Conservation (phyloP, 768 basidiomycete species). For the Tricholoma terreum region DNA sequence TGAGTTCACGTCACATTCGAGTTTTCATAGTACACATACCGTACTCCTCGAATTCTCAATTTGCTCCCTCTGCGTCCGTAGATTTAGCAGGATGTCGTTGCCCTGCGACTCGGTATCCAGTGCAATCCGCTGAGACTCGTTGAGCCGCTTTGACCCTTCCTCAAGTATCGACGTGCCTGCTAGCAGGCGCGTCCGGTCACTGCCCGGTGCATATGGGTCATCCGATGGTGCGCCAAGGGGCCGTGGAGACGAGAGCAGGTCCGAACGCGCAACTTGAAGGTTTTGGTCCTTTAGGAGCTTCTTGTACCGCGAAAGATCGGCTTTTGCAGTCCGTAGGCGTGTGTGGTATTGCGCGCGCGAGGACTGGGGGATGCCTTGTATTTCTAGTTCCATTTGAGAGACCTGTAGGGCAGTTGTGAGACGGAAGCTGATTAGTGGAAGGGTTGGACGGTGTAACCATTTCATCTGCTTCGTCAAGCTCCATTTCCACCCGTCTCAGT, state of each 20-base stretch:
- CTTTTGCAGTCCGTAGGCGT: constrained; percentile 72
- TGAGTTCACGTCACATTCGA: background rate
- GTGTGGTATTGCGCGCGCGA: constrained; percentile 73
- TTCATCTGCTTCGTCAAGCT: constrained; percentile 97
- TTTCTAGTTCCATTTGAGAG: constrained; percentile 99
- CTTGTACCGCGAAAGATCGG: constrained; percentile 75
- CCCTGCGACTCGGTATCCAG: constrained; percentile 97
- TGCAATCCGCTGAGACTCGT: constrained; percentile 89
- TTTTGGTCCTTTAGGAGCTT: constrained; percentile 75
- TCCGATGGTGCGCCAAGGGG: constrained; percentile 51
- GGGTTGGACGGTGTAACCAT: constrained; percentile 51
- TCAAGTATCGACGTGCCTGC: constrained; percentile 75
- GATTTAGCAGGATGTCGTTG: constrained; percentile 83
- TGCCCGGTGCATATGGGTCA: constrained; percentile 71
- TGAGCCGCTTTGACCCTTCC: constrained; percentile 80
- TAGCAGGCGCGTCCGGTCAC: constrained; percentile 77
- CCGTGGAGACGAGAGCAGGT: constrained; percentile 63
- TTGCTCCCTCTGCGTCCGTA: constrained; percentile 87
- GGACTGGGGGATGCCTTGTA: constrained; percentile 89
- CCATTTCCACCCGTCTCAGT: constrained; percentile 85
- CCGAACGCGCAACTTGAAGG: constrained; percentile 65
- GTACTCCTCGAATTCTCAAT: constrained; percentile 92
- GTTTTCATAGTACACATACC: too few relatives aligned
- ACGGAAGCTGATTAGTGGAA: background rate
- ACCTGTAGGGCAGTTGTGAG: constrained; percentile 48